These are phyloP conservation scores for Suillus bovinus DNA, from an alignment of 768 basidiomycete genomes.

Conservation along the genomic window DNA sequence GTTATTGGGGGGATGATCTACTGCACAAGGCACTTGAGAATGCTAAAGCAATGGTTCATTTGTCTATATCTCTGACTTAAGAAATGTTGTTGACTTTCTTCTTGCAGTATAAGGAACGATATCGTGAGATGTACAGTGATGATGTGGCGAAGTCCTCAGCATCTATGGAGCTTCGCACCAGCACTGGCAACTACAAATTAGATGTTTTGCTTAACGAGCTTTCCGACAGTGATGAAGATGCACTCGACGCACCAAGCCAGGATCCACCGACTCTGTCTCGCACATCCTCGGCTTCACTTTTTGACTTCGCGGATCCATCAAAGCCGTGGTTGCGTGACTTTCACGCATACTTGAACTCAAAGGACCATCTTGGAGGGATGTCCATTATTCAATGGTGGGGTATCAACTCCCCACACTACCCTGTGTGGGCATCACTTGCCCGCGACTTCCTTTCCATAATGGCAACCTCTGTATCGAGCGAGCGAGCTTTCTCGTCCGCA, in stretches of 20 bases:
- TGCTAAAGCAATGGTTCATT: not conserved
- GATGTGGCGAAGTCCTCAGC: not conserved
- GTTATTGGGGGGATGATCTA: not conserved
- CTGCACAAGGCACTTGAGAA: not conserved
- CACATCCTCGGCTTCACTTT: not conserved
- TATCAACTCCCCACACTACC: not conserved
- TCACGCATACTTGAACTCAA: too few species aligned
- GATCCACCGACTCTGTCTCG: too few species aligned
- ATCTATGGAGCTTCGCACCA: not conserved
- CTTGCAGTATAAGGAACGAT: not conserved
- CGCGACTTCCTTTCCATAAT: not conserved
- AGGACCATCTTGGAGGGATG: not conserved
- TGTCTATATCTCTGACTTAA: not conserved
- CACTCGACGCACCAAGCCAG: not conserved
- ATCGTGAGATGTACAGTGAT: not conserved
- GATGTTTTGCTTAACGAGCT: not conserved
- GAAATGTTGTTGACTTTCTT: not conserved
- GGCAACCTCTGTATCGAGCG: not conserved
- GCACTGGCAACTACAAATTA: not conserved
- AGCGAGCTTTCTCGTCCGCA: not conserved
- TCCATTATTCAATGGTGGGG: not conserved
- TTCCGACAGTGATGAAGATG: not conserved
- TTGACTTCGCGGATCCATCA: not conserved
- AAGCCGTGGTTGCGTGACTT: too few species aligned
- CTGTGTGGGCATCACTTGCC: not conserved